Evolutionary conservation across 2,329 filamentous ascomycete genomes (phyloP), one percentile per base, ranked within the genome.

Genomic region (Sclerotinia subarctica): DNA sequence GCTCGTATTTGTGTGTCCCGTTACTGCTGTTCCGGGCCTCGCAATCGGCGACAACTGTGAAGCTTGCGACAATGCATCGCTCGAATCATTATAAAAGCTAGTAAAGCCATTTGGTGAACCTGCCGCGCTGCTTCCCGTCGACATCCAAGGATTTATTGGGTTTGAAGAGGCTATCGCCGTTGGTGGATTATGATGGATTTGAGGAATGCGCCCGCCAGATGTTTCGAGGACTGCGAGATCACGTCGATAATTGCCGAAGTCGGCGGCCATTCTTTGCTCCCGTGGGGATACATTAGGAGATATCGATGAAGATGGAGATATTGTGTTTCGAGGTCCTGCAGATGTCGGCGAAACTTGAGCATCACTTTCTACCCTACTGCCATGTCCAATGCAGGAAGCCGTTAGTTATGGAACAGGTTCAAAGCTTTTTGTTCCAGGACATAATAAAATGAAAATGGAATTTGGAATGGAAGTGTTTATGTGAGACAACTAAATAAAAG

Each of bases 81-180:
- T 90, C 46, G 90, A 92, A 76, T 93, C 77, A 78, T 93, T 88
- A 79, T 87, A 90, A 79, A 93, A 93, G 77, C 83, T 90, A 59
- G 84, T 85, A 49, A 72, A 72, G 71, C 71, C 73, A 65, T 76
- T 66, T 24, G 76, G 74, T 64, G 72, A 72, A 38, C 70, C 75
- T 72, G 70, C 75, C 70, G 72, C 71, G 58, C 71, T 74, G 68
- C 75, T 74, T 44, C 53, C 62, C 57, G 69, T 70, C 68, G 82
- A 79, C 82, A 85, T 85, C 86, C 86, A 89, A 42, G 88, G 85
- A 73, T 84, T 81, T 73, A 85, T 80, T 35, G 73, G 76, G 58
- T 74, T 74, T 72, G 82, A 79, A 53, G 83, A 83, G 68, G 81
- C 83, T 59, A 74, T 69, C n/a, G 83, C 83, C 49, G 86, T 83